These are phyloP conservation scores for Passiflora organensis DNA, from an alignment of 345 rosid species.

Conservation along the genomic window DNA sequence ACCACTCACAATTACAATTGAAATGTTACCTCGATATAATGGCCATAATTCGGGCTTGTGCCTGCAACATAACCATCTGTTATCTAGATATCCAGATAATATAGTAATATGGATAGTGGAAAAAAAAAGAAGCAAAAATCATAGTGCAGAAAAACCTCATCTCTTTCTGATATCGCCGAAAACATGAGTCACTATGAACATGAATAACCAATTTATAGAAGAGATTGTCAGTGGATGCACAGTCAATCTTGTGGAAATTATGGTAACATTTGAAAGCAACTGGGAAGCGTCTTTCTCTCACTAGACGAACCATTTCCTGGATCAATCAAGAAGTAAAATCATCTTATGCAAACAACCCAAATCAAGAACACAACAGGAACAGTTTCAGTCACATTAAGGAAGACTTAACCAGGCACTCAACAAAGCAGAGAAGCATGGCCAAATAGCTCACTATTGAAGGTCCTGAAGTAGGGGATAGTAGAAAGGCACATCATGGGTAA, in stretches of 20 bases:
- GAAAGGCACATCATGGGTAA: neutral
- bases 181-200: slow-evolving; percentile 77
- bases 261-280: slow-evolving; percentile 85
- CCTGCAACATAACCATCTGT: slow-evolving; percentile 42
- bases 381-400: too few relatives aligned
- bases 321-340: slow-evolving; percentile 5
- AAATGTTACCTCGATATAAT: slow-evolving; percentile 77
- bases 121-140: slow-evolving; percentile 3
- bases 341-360: neutral
- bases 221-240: slow-evolving; percentile 61
- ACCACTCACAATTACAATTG: too few relatives aligned
- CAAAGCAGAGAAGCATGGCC: too few relatives aligned
- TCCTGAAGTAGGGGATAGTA: too few relatives aligned
- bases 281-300: slow-evolving; percentile 74
- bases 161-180: slow-evolving; percentile 90
- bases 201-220: slow-evolving; percentile 89
- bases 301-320: slow-evolving; percentile 88
- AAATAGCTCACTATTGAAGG: neutral
- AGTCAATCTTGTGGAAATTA: slow-evolving; percentile 64
- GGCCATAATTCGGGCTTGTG: slow-evolving; percentile 84
- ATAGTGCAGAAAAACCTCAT: slow-evolving; percentile 53
- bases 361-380: neutral
- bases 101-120: slow-evolving; percentile 1
- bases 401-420: too few relatives aligned
- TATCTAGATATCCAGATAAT: slow-evolving; percentile 18